These are phyloP conservation scores for Botrytis fabae DNA, from an alignment of 2,329 filamentous ascomycete genomes.

Conservation along the genomic window DNA sequence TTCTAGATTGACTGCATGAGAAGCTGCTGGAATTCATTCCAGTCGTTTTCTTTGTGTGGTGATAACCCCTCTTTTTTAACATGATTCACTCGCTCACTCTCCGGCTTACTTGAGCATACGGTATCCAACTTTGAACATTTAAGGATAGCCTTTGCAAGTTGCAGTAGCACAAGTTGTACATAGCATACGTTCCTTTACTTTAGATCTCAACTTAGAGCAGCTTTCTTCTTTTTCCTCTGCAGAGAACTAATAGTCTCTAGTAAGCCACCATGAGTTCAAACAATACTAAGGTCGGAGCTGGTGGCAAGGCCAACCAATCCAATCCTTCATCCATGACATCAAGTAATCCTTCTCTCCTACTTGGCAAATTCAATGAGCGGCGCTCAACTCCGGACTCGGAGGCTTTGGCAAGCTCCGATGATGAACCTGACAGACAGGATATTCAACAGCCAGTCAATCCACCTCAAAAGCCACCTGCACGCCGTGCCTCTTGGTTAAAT, in stretches of 20 bases:
- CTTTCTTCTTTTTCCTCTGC: neutral
- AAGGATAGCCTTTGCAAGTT: neutral
- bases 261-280: conserved; percentile 32
- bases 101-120: neutral
- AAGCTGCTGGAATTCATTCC: neutral
- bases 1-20: neutral
- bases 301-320: conserved; percentile 50
- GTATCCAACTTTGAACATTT: neutral
- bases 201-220: neutral
- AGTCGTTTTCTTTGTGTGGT: conserved; percentile 1
- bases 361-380: conserved; percentile 76
- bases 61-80: neutral
- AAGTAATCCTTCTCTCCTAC: conserved; percentile 62
- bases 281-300: conserved; percentile 29
- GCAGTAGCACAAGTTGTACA: neutral
- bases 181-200: neutral
- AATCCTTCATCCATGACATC: conserved; percentile 51
- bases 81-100: conserved; percentile 11
- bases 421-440: conserved; percentile 72
- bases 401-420: conserved; percentile 89
- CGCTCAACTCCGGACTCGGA: conserved; percentile 93
- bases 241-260: neutral
- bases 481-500: conserved; percentile 82
- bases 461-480: conserved; percentile 58
- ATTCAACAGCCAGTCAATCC: conserved; percentile 49